Conservation (phyloP, 106 monocot species). For the Dendrobium huoshanense region DNA sequence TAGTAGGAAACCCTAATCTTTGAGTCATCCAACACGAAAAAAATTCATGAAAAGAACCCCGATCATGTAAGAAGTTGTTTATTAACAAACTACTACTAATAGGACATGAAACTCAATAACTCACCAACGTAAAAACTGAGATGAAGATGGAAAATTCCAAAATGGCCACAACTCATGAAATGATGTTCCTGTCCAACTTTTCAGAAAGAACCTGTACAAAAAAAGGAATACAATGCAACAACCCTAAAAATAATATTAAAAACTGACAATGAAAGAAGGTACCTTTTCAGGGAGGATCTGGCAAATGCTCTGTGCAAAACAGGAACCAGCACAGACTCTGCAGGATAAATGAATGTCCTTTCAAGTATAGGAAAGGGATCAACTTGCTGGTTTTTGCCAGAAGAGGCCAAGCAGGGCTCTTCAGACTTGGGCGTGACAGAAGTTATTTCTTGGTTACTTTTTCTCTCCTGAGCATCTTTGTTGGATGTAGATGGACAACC, state of each 20-base stretch:
- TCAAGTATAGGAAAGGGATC: slow-evolving; percentile 49
- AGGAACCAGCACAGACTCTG: slow-evolving; percentile 70
- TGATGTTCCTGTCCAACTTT: slow-evolving; percentile 29
- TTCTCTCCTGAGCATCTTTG: slow-evolving; percentile 15
- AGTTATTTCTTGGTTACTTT: slow-evolving; percentile 8
- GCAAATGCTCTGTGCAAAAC: slow-evolving; percentile 65
- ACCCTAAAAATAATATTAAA: neutral
- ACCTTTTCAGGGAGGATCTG: slow-evolving; percentile 77
- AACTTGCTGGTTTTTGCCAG: slow-evolving; percentile 23
- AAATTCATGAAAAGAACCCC: neutral
- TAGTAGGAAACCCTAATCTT: neutral
- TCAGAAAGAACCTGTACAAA: slow-evolving; percentile 34
- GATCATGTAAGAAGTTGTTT: neutral
- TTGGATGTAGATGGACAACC: slow-evolving; percentile 36
- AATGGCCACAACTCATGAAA: slow-evolving; percentile 47
- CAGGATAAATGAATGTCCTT: slow-evolving; percentile 78
- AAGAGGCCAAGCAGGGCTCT: slow-evolving; percentile 20
- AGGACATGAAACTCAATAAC: slow-evolving; percentile 14
- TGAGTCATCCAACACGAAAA: neutral
- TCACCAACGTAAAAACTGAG: slow-evolving; percentile 42
- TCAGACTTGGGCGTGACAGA: slow-evolving; percentile 10
- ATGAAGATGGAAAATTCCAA: slow-evolving; percentile 49
- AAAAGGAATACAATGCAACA: neutral
- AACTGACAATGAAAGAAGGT: slow-evolving; percentile 4
- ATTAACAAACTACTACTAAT: neutral